phyloP scores from a whole-genome alignment of 2,329 filamentous ascomycete genomes.

The Pseudonectria buxi region DNA sequence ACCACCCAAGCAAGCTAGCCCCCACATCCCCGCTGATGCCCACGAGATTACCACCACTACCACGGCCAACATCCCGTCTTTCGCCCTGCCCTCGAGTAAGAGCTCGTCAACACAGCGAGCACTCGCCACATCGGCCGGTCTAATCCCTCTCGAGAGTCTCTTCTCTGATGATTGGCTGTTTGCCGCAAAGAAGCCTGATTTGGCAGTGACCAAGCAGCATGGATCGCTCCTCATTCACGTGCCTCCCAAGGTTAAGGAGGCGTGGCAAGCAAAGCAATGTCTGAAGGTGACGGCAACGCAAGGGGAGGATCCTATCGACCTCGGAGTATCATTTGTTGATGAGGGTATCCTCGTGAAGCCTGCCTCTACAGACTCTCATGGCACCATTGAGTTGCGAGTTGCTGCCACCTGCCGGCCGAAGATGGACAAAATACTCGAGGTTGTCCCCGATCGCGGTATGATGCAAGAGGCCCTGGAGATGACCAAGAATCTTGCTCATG shows the following conservation, averaged over 20 bases:
- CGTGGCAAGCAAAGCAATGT: constrained; percentile 51
- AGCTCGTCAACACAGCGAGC: constrained; percentile 10
- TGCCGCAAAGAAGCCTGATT: constrained; percentile 24
- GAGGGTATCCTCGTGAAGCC: constrained; percentile 49
- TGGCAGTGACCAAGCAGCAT: constrained; percentile 29
- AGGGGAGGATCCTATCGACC: constrained; percentile 39
- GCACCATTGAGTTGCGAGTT: constrained; percentile 51
- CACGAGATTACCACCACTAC: constrained; percentile 19
- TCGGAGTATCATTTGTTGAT: constrained; percentile 40
- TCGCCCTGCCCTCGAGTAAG: constrained; percentile 11
- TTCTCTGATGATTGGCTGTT: constrained; percentile 29
- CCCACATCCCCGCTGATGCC: constrained; percentile 20
- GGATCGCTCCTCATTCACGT: constrained; percentile 50
- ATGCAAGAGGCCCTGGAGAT: constrained; percentile 39
- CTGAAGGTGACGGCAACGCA: constrained; percentile 50
- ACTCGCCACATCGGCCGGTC: constrained; percentile 15
- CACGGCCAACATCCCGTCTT: constrained; percentile 7
- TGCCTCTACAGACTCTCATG: constrained; percentile 47
- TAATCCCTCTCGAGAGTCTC: constrained; percentile 25
- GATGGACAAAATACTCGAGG: constrained; percentile 53
- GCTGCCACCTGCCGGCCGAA: constrained; percentile 52
- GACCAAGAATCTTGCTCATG: constrained; percentile 36
- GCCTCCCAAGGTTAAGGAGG: constrained; percentile 40
- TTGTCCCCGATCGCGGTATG: constrained; percentile 50
- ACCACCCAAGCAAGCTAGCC: constrained; percentile 12